These are phyloP conservation scores for Podospora comata DNA, from an alignment of 495 filamentous ascomycete species.

Conservation along the genomic window DNA sequence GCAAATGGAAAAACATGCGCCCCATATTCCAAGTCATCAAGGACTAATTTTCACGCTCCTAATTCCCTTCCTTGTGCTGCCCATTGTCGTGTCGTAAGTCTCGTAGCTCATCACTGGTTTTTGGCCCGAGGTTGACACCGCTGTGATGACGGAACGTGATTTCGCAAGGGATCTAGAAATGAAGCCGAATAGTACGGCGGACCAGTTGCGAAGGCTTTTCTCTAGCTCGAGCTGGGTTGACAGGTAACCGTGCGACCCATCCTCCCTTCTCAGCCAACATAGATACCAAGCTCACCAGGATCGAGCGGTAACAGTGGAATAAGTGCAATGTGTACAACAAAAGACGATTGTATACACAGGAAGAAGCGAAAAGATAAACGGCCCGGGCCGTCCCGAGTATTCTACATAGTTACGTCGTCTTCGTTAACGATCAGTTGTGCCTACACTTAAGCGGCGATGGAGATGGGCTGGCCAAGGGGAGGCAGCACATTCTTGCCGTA, in stretches of 20 bases:
- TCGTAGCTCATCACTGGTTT: not conserved
- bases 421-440: not conserved
- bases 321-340: slow-evolving; percentile 4
- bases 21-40: not conserved
- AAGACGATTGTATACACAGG: not conserved
- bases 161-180: not conserved
- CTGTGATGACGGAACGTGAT: not conserved
- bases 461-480: slow-evolving; percentile 42
- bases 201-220: too few species aligned
- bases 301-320: not conserved
- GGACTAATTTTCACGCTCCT: not conserved
- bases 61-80: not conserved
- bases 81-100: not conserved
- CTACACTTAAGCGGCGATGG: slow-evolving; percentile 12
- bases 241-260: not conserved
- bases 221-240: too few species aligned
- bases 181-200: not conserved
- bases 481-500: slow-evolving; percentile 62
- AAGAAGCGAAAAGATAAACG: slow-evolving; percentile 5
- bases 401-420: not conserved
- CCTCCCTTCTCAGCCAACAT: not conserved
- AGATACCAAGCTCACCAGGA: not conserved
- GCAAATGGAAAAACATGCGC: not conserved
- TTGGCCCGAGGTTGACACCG: not conserved
- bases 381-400: not conserved